A percentile compares a stretch with the other conserved stretches of the same genome.
Conservation (phyloP, 352 stramenopile species). For the Phytopythium montanum region DNA sequence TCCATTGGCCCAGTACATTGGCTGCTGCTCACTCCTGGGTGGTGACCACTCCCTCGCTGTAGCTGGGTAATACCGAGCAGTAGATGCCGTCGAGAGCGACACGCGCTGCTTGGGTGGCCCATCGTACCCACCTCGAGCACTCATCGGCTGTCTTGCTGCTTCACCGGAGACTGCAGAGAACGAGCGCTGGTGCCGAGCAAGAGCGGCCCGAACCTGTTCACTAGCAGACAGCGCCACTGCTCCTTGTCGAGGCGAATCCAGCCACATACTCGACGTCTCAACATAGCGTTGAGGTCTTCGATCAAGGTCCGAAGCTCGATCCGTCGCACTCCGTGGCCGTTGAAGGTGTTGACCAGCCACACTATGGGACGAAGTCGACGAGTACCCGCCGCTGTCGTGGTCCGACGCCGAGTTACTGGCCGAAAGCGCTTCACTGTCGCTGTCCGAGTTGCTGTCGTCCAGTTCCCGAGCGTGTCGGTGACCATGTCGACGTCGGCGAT, state of each 20-base stretch:
- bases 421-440: neutral
- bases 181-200: constrained; percentile 34
- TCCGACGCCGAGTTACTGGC: neutral
- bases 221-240: constrained; percentile 44
- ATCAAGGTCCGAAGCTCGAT: neutral
- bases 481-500: neutral
- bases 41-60: neutral
- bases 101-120: neutral
- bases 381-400: constrained; percentile 1
- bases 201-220: constrained; percentile 47
- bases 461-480: neutral
- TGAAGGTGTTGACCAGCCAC: neutral
- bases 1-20: constrained; percentile 3
- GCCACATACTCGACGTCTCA: neutral
- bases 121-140: neutral
- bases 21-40: neutral
- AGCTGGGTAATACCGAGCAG: neutral
- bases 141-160: neutral
- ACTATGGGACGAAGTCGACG: neutral
- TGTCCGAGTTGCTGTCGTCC: neutral
- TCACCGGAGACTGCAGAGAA: constrained; percentile 6
- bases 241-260: constrained; percentile 10
- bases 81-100: neutral
- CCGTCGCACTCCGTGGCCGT: neutral
- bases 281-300: neutral